A percentile compares a stretch with the other conserved stretches of the same genome.
These are phyloP conservation scores for Chytriomyces confervae DNA, from an alignment of 192 early-diverging fungal genomes.

Conservation along the genomic window DNA sequence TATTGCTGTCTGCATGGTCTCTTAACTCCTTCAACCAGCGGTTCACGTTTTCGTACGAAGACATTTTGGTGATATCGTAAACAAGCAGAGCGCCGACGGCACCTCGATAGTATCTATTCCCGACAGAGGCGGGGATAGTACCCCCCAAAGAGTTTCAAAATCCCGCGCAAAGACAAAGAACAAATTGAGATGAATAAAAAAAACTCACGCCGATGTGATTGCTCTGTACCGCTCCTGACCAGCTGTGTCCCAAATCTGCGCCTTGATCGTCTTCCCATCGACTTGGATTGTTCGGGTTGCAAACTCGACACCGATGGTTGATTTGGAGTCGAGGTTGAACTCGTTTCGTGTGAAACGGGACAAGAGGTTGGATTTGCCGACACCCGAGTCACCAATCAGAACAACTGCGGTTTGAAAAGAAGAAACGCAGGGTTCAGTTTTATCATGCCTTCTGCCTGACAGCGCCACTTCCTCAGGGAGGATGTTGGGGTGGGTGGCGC, in stretches of 20 bases:
- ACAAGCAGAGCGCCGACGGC: conserved; percentile 96
- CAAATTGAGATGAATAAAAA: neutral
- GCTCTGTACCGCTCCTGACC: conserved; percentile 71
- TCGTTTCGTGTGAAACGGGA: conserved; percentile 97
- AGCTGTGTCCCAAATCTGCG: conserved; percentile 99
- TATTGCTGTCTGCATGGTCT: conserved; percentile 79
- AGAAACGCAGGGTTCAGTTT: neutral
- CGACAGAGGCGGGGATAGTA: neutral
- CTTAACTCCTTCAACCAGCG: conserved; percentile 97
- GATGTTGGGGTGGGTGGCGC: too few species aligned
- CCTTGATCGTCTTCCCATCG: conserved; percentile 97
- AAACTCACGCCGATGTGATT: conserved; percentile 63
- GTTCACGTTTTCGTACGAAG: conserved; percentile 93
- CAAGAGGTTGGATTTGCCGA: conserved; percentile 98
- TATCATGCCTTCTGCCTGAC: too few species aligned
- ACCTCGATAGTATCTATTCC: conserved; percentile 41
- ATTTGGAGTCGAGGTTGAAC: conserved; percentile 98
- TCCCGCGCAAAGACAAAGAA: too few species aligned
- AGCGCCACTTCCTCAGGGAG: too few species aligned
- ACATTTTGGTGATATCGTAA: conserved; percentile 97
- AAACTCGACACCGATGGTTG: conserved; percentile 99
- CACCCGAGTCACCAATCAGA: conserved; percentile 88
- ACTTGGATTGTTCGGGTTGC: conserved; percentile 95
- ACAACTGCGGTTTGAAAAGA: conserved; percentile 49
- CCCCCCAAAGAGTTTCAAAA: too few species aligned